These are phyloP conservation scores for Pichia sp. DNA, from an alignment of 1,139 yeast species.

Conservation along the genomic window DNA sequence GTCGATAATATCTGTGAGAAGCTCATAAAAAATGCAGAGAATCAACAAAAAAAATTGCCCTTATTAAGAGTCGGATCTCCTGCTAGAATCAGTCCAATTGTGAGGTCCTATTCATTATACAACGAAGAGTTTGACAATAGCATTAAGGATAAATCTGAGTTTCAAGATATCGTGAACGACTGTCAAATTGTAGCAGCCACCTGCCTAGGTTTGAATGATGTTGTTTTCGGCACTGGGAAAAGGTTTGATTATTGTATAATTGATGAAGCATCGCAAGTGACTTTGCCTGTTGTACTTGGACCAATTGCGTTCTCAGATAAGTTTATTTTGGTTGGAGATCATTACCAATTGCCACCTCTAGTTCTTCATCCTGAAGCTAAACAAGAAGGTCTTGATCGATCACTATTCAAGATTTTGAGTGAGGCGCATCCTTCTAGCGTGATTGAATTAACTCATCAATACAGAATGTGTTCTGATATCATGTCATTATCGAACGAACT, in stretches of 20 bases:
- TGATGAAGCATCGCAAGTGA: conserved; percentile 95
- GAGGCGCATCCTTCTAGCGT: conserved; percentile 69
- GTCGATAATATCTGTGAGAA: conserved; percentile 87
- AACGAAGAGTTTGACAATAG: conserved; percentile 33
- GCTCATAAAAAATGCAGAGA: conserved; percentile 46
- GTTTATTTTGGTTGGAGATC: conserved; percentile 92
- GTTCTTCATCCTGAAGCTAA: conserved; percentile 58
- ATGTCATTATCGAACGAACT: conserved; percentile 78
- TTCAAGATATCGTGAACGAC: conserved; percentile 42
- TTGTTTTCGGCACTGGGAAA: conserved; percentile 50
- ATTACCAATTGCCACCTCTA: conserved; percentile 83
- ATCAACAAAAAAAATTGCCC: conserved; percentile 35
- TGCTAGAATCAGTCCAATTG: conserved; percentile 57
- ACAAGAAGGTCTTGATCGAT: conserved; percentile 63
- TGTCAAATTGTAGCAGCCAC: conserved; percentile 86
- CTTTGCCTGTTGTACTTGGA: conserved; percentile 86
- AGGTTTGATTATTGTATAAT: conserved; percentile 88
- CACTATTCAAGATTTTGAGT: conserved; percentile 70
- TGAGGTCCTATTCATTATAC: conserved; percentile 51
- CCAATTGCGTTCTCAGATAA: conserved; percentile 74
- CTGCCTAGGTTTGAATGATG: conserved; percentile 71
- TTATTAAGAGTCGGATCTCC: conserved; percentile 57
- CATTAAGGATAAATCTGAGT: conserved; percentile 43
- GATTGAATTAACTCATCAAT: conserved; percentile 73
- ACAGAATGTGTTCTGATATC: conserved; percentile 88